Evolutionary conservation across 768 basidiomycete genomes (phyloP), one percentile per base, ranked within the genome.

Genomic region (Calocera cornea): DNA sequence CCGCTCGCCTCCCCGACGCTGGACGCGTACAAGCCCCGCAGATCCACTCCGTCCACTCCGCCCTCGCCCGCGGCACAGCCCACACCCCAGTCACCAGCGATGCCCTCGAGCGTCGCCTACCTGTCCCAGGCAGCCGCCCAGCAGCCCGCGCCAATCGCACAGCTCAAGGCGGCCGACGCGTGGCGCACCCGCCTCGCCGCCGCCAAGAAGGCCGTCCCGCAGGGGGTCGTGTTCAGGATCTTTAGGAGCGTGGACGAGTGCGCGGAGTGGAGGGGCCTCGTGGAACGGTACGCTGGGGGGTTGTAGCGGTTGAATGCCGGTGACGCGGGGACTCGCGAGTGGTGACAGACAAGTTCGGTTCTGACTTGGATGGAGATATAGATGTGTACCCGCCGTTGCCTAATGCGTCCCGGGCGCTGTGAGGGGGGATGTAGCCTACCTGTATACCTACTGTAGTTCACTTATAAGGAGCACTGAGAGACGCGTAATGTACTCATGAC

Each of bases 51-150:
- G 22, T 38, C 38, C 66, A 60, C 66, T 34, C 49, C 66, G 34
- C 66, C 66, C 34, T 67, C 34, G 5, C 49, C 66, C 49, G 49
- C 49, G 49, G 47, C 49, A 41, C 29, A 54, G 49, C 66, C 66
- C 29, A 54, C 49, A n/a, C 31, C 11, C 49, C 49, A 60, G 36
- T 22, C 66, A 27, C 49, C 49, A 34, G 22, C 66, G 29, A 41
- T 67, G 36, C 66, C 66, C 34, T 24, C 49, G 34, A n/a, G 49
- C 36, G 66, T 67, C 31, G 8, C 49, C 49, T 24, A 34, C 54
- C 49, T 67, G 49, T 60, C 54, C 31, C 54, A 27, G 31, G 24
- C 54, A 11, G 24, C 54, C 7, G 54, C 54, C 31, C 24, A 27
- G 27, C 54, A 60, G 54, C 54, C 54, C 11, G 27, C 54, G 10